phyloP scores from a whole-genome alignment of 2,329 filamentous ascomycete species.

The Trichoderma atroviride region DNA sequence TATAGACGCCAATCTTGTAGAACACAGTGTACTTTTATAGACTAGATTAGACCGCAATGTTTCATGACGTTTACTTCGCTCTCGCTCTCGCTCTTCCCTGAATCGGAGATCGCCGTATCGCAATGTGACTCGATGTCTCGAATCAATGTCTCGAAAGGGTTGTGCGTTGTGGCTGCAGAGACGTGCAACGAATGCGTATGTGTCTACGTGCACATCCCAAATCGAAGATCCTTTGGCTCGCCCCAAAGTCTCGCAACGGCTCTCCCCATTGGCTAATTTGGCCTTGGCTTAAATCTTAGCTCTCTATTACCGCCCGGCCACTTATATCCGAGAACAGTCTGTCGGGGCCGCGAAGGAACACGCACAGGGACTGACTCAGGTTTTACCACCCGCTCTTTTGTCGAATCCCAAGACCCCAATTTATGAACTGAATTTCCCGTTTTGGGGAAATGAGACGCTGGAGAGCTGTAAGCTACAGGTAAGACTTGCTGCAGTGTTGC shows the following conservation, averaged over 20 bases:
- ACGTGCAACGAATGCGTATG: constrained; percentile 6
- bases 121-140: background rate
- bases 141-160: background rate
- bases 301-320: constrained; percentile 14
- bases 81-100: background rate
- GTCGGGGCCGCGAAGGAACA: constrained; percentile 7
- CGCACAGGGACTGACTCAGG: background rate
- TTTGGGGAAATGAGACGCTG: background rate
- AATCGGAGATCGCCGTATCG: background rate
- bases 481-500: background rate
- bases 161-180: background rate
- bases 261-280: constrained; percentile 2
- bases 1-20: constrained; percentile 6
- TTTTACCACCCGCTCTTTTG: background rate
- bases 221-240: background rate
- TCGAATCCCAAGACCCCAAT: background rate
- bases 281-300: background rate
- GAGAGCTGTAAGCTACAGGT: background rate
- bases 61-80: background rate
- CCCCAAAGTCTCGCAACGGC: background rate
- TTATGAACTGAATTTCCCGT: background rate
- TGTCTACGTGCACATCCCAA: background rate
- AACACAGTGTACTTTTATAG: constrained; percentile 15
- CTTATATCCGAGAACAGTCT: constrained; percentile 18
- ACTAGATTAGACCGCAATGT: background rate